Percentiles rank a stretch among this genome's conserved stretches.
Evolutionary conservation across 2,329 filamentous ascomycete genomes (phyloP).

Genomic region (Aotearoamyces nothofagi): DNA sequence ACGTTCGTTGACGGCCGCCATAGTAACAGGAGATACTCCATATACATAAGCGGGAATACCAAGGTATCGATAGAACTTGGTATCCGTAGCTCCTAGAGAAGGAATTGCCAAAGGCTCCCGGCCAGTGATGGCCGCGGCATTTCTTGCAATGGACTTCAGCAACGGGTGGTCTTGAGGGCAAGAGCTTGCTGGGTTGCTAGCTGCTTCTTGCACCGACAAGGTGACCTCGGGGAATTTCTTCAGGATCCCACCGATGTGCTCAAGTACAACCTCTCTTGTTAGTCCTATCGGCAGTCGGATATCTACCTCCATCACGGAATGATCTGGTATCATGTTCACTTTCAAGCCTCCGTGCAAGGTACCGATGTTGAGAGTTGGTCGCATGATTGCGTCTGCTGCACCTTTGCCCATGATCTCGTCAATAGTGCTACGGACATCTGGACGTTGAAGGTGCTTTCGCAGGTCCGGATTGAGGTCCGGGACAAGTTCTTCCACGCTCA

Average conservation of each 20-base stretch:
- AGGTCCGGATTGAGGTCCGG: conserved; percentile 16
- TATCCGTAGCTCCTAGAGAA: conserved; percentile 24
- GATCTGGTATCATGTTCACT: conserved; percentile 26
- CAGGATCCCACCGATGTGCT: conserved; percentile 16
- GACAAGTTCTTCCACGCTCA: conserved; percentile 15
- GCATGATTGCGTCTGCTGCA: conserved; percentile 18
- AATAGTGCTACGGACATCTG: conserved; percentile 18
- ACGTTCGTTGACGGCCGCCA: conserved; percentile 17
- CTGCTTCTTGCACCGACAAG: conserved; percentile 18
- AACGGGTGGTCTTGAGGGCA: conserved; percentile 21
- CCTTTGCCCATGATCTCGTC: conserved; percentile 23
- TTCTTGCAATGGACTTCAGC: conserved; percentile 14
- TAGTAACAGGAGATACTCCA: conserved; percentile 13
- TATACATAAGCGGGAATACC: conserved; percentile 23
- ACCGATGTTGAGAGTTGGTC: conserved; percentile 25
- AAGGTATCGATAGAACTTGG: conserved; percentile 24
- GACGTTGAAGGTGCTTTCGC: conserved; percentile 15
- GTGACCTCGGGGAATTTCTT: conserved; percentile 16
- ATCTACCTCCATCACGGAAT: conserved; percentile 23
- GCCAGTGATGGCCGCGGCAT: conserved; percentile 15
- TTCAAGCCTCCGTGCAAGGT: conserved; percentile 25
- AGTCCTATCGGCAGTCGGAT: conserved; percentile 25
- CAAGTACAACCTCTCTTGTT: conserved; percentile 14
- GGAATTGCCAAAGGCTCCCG: conserved; percentile 20
- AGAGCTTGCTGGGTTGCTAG: conserved; percentile 20